Evolutionary conservation across 164 flowering plant genomes (phyloP), one percentile per base, ranked within the genome.

Genomic region (Saururus chinensis): DNA sequence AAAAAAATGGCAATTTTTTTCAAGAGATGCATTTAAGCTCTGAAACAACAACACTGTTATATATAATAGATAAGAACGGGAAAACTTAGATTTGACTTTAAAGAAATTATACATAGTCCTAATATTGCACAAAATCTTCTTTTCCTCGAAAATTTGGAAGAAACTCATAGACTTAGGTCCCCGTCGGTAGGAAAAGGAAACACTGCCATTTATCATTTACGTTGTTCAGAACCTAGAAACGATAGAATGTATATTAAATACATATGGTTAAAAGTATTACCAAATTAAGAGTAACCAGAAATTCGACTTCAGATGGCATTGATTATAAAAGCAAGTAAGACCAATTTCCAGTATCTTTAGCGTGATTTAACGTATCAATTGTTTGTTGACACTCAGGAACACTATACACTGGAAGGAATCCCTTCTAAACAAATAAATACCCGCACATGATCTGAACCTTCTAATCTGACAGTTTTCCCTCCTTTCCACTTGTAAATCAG

Each of bases 371-470:
- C 35, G 22, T n/a, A 11, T 30, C 99, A 76, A 93, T 78, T 22
- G 95, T 90, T 70, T 90, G 99, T 74, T 93, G 99, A 67, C 75
- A 56, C 37, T 97, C 99, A 53, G 99, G 99, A 60, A 96, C 86
- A 72, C 67, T 82, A 70, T 93, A 97, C 57, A 65, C 56, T 10
- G 70, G 65, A 59, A 82, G 60, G 81, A n/a, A 93, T 76, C 35
- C 77, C 88, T n/a, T 11, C 65, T 48, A 93, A 73, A 66, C 72
- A 77, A 60, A 76, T 59, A 74, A 40, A 90, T 57, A 93, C 99
- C 57, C 97, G 99, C 65, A 71, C 95, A 77, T 93, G 99, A 76
- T 93, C 97, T 54, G 99, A 93, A 54, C 99, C 99, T 78, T 93
- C 95, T 63, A 88, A 65, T 71, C 83, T 90, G 41, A 70, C 61